Conservation (phyloP, 2,329 filamentous ascomycete genomes). For the Cladophialophora bantiana region DNA sequence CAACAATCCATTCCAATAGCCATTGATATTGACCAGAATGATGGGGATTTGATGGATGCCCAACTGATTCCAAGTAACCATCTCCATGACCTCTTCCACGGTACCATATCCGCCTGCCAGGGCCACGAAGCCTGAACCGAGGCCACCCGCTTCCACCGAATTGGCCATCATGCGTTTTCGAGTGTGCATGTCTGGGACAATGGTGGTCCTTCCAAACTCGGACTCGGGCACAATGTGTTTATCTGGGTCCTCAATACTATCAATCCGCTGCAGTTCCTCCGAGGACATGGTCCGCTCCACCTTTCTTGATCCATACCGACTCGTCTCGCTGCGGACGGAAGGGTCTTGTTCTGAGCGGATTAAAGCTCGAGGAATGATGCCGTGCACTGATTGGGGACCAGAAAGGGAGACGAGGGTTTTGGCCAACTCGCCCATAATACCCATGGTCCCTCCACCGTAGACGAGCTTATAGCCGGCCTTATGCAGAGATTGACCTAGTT, state of each 20-base stretch:
- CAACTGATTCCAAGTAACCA: constrained; percentile 93
- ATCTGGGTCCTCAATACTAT: constrained; percentile 40
- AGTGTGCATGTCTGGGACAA: constrained; percentile 95
- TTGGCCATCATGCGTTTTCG: constrained; percentile 93
- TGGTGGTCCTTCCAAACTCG: constrained; percentile 80
- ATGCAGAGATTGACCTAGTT: constrained; percentile 76
- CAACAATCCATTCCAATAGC: constrained; percentile 89
- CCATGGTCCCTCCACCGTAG: constrained; percentile 93
- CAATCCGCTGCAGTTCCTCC: constrained; percentile 47
- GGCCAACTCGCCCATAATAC: constrained; percentile 94
- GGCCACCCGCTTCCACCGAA: constrained; percentile 80
- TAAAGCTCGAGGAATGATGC: constrained; percentile 88
- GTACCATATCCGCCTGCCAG: constrained; percentile 91
- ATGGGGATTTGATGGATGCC: constrained; percentile 86
- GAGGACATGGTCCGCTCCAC: constrained; percentile 67
- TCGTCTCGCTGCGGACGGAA: constrained; percentile 27
- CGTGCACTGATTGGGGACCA: constrained; percentile 83
- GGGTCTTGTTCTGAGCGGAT: constrained; percentile 70
- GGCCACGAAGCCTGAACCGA: constrained; percentile 87
- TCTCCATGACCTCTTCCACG: constrained; percentile 93
- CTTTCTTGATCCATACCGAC: constrained; percentile 42
- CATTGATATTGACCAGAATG: constrained; percentile 83
- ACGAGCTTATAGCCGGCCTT: constrained; percentile 80
- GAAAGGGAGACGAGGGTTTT: constrained; percentile 82
- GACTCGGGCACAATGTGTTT: constrained; percentile 46